phyloP scores from a whole-genome alignment of 2,329 filamentous ascomycete species.

The Aspergillus oerlinghausenensis region DNA sequence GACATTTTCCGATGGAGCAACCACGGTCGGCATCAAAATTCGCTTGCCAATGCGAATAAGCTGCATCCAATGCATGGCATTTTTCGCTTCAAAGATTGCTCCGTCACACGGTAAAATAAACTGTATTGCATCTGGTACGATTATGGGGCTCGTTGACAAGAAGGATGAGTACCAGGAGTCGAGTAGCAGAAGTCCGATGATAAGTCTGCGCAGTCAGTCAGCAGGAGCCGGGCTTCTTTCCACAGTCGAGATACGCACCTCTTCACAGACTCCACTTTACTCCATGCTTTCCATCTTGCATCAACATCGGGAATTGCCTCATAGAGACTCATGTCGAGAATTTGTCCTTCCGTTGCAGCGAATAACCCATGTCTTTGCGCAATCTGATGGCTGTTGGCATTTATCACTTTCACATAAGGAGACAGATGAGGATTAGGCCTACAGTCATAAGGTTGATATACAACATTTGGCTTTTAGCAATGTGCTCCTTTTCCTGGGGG shows the following conservation, averaged over 20 bases:
- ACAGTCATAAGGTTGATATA: constrained; percentile 48
- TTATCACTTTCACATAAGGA: not conserved
- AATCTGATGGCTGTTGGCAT: constrained; percentile 20
- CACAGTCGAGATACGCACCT: constrained; percentile 23
- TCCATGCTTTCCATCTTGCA: constrained; percentile 50
- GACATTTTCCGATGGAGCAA: constrained; percentile 33
- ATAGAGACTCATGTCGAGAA: constrained; percentile 39
- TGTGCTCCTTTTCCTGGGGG: constrained; percentile 35
- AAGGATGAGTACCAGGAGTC: constrained; percentile 49
- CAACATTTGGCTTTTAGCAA: constrained; percentile 49
- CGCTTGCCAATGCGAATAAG: constrained; percentile 32
- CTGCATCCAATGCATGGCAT: constrained; percentile 34
- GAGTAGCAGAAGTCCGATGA: constrained; percentile 43
- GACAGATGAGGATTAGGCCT: constrained; percentile 5
- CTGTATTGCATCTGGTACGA: constrained; percentile 44
- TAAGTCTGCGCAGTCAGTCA: constrained; percentile 27
- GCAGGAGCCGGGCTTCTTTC: not conserved
- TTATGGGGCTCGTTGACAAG: constrained; percentile 44
- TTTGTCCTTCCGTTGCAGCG: constrained; percentile 43
- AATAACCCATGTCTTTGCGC: constrained; percentile 50
- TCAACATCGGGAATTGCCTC: constrained; percentile 43
- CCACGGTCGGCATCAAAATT: constrained; percentile 29
- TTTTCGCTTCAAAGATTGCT: constrained; percentile 41
- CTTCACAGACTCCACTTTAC: constrained; percentile 49
- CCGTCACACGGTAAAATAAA: constrained; percentile 45